Evolutionary conservation across 768 basidiomycete genomes (phyloP), one percentile per base, ranked within the genome.

Genomic region (Tulasnella sp.): DNA sequence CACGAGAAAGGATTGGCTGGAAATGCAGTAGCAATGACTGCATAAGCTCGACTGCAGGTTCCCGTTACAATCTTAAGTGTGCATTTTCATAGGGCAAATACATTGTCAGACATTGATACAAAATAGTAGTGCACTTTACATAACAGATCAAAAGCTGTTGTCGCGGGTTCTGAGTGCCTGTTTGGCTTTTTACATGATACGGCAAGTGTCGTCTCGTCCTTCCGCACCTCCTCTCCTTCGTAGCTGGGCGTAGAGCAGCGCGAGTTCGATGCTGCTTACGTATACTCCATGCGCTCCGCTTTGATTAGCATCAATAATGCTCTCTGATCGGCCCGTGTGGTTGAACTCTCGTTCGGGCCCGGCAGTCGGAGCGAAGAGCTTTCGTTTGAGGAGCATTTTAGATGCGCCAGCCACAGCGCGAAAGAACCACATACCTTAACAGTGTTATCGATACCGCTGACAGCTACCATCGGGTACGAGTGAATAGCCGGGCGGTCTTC

Each of bases 381-480:
- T 78, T 67, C 67, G 72, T 46, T 18, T 18, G n/a, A 5, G 32
- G 42, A 69, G 44, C 35, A 70, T 70, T 67, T 71, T 42, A 69
- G 42, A 73, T n/a, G 9, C 79, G 11, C 23, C 44, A 67, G 44
- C 16, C 20, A 10, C 55, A 29, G 37, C 15, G 26, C 48, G 32
- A 39, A 26, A 0, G 5, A 4, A n/a, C 44, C 37, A 51, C 74
- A 13, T 29, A 92, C 93, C 87, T 97, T 96, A 70, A 96, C 88
- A 13, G 93, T 93, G 15, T 87, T 85, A 81, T 96, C 95, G 72
- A 97, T 95, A 1, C 95, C 95, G 82, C 92, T 93, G 67, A 92
- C 91, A 4, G 94, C 94, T n/a, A 95, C 83, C 29, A 96, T 84
- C 0, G 95, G 94, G 20, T 95, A 84, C 61, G 89, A 87, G 77